Evolutionary conservation across 1,284 basidiomycete species (phyloP).

Genomic region (Pyrrhoderma noxium): DNA sequence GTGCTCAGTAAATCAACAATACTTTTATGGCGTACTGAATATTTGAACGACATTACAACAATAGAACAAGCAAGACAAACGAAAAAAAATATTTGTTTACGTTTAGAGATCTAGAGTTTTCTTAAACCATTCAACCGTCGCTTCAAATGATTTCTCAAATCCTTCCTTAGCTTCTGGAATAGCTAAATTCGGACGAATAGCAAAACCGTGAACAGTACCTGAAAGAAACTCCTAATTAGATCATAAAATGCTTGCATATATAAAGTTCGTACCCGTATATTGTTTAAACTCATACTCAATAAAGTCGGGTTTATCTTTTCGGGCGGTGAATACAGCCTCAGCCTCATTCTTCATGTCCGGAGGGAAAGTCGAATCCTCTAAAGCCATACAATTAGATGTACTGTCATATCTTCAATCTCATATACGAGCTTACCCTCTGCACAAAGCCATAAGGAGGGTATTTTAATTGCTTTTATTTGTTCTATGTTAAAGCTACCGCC

Average conservation of each 20-base stretch:
- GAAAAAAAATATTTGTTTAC: too few species aligned
- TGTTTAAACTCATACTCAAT: slow-evolving; percentile 48
- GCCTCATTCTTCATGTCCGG: slow-evolving; percentile 32
- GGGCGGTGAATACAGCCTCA: slow-evolving; percentile 37
- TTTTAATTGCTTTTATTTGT: slow-evolving; percentile 39
- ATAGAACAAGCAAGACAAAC: too few species aligned
- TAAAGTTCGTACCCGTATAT: slow-evolving; percentile 40
- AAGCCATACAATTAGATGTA: too few species aligned
- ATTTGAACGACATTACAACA: too few species aligned
- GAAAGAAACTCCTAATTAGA: not conserved
- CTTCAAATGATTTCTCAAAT: slow-evolving; percentile 41
- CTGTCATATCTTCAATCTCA: too few species aligned
- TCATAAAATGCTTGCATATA: not conserved
- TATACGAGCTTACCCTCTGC: slow-evolving; percentile 13
- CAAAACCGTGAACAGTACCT: slow-evolving; percentile 56
- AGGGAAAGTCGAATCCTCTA: slow-evolving; percentile 46
- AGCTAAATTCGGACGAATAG: slow-evolving; percentile 40
- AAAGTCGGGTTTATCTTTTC: slow-evolving; percentile 36
- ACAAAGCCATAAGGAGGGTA: slow-evolving; percentile 19
- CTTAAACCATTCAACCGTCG: slow-evolving; percentile 41
- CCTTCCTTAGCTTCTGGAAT: slow-evolving; percentile 42
- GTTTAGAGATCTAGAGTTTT: slow-evolving; percentile 30
- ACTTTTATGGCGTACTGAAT: too few species aligned
- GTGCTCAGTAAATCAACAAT: too few species aligned
- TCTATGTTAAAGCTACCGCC: slow-evolving; percentile 30